Conservation (phyloP, 2,329 filamentous ascomycete species). For the Cytospora schulzeri region DNA sequence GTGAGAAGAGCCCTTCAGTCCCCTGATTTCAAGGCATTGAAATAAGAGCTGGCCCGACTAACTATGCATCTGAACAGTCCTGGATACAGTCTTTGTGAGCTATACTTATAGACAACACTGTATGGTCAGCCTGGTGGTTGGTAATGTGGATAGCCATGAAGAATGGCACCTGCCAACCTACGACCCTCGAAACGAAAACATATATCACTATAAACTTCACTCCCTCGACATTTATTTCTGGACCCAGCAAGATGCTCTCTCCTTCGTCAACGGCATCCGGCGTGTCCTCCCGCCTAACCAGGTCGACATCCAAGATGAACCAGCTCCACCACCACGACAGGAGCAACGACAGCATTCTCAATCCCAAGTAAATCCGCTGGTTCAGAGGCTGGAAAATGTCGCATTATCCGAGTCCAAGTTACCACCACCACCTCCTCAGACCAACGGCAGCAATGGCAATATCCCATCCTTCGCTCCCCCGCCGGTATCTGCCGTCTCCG, state of each 20-base stretch:
- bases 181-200: constrained; percentile 72
- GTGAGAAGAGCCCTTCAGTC: constrained; percentile 49
- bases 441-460: constrained; percentile 28
- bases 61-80: constrained; percentile 47
- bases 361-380: constrained; percentile 65
- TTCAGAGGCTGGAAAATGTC: constrained; percentile 72
- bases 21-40: not conserved
- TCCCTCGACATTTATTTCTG: constrained; percentile 80
- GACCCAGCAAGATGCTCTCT: constrained; percentile 70
- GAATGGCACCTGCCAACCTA: constrained; percentile 77
- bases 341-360: constrained; percentile 39
- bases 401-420: constrained; percentile 64
- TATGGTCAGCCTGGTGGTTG: constrained; percentile 67
- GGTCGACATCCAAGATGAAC: constrained; percentile 67
- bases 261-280: constrained; percentile 69
- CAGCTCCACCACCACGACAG: constrained; percentile 48
- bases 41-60: constrained; percentile 24
- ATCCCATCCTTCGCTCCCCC: constrained; percentile 44
- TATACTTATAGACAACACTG: constrained; percentile 77
- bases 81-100: constrained; percentile 65
- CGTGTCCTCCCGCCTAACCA: constrained; percentile 64
- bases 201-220: constrained; percentile 78
- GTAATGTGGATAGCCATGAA: constrained; percentile 52
- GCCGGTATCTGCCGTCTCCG: constrained; percentile 41
- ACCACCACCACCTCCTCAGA: constrained; percentile 28